Evolutionary conservation across 139 green algal genomes (phyloP).

Genomic region (Pycnococcus provasolii): DNA sequence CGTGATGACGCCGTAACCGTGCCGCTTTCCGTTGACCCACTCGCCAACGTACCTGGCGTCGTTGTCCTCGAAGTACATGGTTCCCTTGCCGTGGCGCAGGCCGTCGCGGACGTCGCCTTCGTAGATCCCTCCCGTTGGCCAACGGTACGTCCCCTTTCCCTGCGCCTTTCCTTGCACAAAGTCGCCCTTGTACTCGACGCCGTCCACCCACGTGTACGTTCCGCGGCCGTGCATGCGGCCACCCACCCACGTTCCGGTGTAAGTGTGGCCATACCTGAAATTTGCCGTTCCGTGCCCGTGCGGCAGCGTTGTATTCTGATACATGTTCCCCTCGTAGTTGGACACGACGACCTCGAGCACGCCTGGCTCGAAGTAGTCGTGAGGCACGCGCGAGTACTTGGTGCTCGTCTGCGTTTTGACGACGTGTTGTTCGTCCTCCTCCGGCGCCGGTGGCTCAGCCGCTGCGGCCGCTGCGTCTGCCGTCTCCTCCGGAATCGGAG

Average conservation of each 20-base stretch:
- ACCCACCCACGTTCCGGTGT: not conserved
- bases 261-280: slow-evolving; percentile 7
- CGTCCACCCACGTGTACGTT: slow-evolving; percentile 19
- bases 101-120: not conserved
- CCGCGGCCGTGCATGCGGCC: slow-evolving; percentile 13
- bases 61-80: not conserved
- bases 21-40: slow-evolving; percentile 10
- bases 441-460: too few species aligned
- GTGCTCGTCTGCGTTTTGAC: too few species aligned
- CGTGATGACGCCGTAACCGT: slow-evolving; percentile 6
- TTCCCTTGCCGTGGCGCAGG: slow-evolving; percentile 6
- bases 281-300: not conserved
- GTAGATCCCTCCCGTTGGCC: slow-evolving; percentile 9
- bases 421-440: too few species aligned
- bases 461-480: too few species aligned
- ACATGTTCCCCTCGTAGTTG: too few species aligned
- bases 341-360: too few species aligned
- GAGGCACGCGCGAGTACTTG: too few species aligned
- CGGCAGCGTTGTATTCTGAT: too few species aligned
- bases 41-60: slow-evolving; percentile 19
- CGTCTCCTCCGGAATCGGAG: too few species aligned
- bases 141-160: slow-evolving; percentile 23
- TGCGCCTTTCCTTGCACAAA: slow-evolving; percentile 7
- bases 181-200: slow-evolving; percentile 14
- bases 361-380: too few species aligned